Evolutionary conservation across 2,329 filamentous ascomycete species (phyloP), one percentile per base, ranked within the genome.

Genomic region (Epichloe uncinata): DNA sequence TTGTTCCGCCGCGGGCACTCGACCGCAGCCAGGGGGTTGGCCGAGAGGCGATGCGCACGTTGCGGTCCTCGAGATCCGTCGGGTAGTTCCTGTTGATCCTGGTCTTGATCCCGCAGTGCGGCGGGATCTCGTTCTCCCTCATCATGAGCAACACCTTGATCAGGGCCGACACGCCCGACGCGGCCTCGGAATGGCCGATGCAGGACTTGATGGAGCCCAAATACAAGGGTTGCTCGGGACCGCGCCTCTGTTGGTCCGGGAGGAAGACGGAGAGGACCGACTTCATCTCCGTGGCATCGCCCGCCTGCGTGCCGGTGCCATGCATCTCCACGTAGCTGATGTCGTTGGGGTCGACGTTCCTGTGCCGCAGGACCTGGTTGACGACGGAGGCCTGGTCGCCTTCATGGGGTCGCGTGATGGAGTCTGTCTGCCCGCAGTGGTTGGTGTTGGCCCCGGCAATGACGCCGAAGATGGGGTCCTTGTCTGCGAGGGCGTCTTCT

Each of bases 271-370:
- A 66, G 2, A 82, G 79, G 42, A 95, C 86, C 0, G 84, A 87
- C 1, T 78, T 71, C 84, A 93, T 91, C 63, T 95, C 89, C 1
- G 81, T 84, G 3, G 81, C 82, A 60, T 95, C 89, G 50, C 89
- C 89, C 35, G 86, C 87, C 64, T 94, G 87, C 0, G 89, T 95
- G 30, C 89, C 89, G 1, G 88, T 95, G 4, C 90, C 89, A 63
- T 95, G 89, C 80, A 94, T 88, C 66, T 95, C 89, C 2, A 95
- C 84, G 58, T 93, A 94, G 63, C 81, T 80, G 30, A 95, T 77
- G 50, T 87, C 82, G 47, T 81, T 75, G 1, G 87, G 84, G 59
- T 91, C 82, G 15, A 93, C 75, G 50, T 82, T 83, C 22, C 85
- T 82, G 41, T 86, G 79, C 35, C 82, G 78, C 1, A 93, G 72